Base-by-base conservation (phyloP, 2,329 filamentous ascomycete species). In the Blumeria graminis region DNA sequence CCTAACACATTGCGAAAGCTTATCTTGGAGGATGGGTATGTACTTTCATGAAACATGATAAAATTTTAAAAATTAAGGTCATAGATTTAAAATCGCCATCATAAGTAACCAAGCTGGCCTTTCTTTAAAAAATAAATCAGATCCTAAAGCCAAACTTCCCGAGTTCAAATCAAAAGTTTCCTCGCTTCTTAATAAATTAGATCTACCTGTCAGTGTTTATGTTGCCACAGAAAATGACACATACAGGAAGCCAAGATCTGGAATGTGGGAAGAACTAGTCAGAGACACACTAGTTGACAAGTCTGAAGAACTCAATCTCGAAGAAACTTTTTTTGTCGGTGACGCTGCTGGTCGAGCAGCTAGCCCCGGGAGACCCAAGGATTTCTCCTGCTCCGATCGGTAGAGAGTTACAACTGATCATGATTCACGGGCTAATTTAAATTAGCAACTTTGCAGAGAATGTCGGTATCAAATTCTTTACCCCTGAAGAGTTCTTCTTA, bases 401-500 rank as follows among this genome's bases (percentile, higher is more conserved):
- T 64, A 63, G 1, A 22, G 9, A 10, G 10, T 6, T 53, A 36
- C 1, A 6, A 22, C 14, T 39, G 22, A 16, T 5, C n/a, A 10
- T 8, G 36, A 5, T 32, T 16, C 14, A 4, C 6, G n/a, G 13
- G 7, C 36, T 46, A 11, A 55, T 13, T 6, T 45, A 13, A 36
- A 8, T 8, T 59, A 80, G 86, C 57, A 85, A 95, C 64, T 83
- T 96, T 63, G 90, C 92, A 3, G 74, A 81, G 59, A 96, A 98
- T 64, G 70, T 89, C 11, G 86, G 86, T 3, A 78, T 98, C 61
- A 66, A 71, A 11, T 98, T 90, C 67, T 72, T 80, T 57, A 94
- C 90, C 0, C 92, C 92, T 0, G 92, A 98, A 65, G 89, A 95
- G 67, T 94, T 82, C 70, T 96, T 96, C 65, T 75, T 90, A 0